Conservation (phyloP, 1,284 basidiomycete genomes). For the Anthracocystis walkeri region DNA sequence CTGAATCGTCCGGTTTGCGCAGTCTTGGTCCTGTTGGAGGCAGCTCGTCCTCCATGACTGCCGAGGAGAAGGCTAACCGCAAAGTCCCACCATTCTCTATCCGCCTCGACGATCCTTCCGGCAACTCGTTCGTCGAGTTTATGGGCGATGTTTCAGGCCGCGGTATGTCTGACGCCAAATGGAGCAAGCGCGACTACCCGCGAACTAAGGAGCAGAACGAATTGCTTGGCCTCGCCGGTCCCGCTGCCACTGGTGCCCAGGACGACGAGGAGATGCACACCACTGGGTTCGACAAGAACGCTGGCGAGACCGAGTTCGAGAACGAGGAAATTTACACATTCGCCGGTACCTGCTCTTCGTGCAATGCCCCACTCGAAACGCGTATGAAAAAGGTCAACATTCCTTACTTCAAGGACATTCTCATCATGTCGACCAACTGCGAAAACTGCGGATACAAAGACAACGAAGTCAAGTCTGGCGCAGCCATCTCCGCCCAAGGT, state of each 20-base stretch:
- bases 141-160: slow-evolving; percentile 54
- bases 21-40: slow-evolving; percentile 46
- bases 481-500: slow-evolving; percentile 86
- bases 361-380: slow-evolving; percentile 84
- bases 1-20: slow-evolving; percentile 31
- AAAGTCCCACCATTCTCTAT: slow-evolving; percentile 84
- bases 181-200: slow-evolving; percentile 88
- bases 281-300: slow-evolving; percentile 64
- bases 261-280: slow-evolving; percentile 68
- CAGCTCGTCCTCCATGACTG: slow-evolving; percentile 23
- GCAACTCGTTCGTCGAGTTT: slow-evolving; percentile 82
- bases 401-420: slow-evolving; percentile 98
- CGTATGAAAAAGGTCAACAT: slow-evolving; percentile 97
- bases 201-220: slow-evolving; percentile 88
- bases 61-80: slow-evolving; percentile 67
- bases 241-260: slow-evolving; percentile 59
- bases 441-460: slow-evolving; percentile 94
- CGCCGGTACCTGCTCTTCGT: slow-evolving; percentile 88
- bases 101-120: slow-evolving; percentile 90
- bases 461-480: slow-evolving; percentile 95
- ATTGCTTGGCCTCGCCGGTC: slow-evolving; percentile 77
- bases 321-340: slow-evolving; percentile 91
- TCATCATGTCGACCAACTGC: slow-evolving; percentile 99
- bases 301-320: slow-evolving; percentile 70
- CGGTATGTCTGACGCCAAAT: slow-evolving; percentile 84